Conservation (phyloP, 108 stramenopile species). For the Seminavis robusta region DNA sequence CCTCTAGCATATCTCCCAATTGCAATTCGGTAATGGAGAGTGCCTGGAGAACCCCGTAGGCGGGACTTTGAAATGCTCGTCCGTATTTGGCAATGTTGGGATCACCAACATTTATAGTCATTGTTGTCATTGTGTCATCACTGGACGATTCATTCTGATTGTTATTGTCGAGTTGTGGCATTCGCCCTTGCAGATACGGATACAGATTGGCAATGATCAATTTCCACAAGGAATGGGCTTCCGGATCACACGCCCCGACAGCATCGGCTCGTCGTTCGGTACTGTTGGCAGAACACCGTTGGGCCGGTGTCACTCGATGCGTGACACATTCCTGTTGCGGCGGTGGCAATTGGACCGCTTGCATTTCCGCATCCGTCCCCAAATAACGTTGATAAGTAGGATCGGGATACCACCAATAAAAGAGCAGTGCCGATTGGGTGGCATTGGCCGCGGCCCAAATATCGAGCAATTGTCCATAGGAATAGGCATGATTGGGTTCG, state of each 20-base stretch:
- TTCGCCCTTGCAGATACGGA: too few species aligned
- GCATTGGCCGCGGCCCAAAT: constrained; percentile 17
- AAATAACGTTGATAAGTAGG: constrained; percentile 7
- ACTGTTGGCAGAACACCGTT: constrained; percentile 6
- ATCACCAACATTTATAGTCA: background rate
- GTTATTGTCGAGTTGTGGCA: too few species aligned
- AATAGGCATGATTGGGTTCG: constrained; percentile 3
- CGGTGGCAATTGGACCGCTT: constrained; percentile 10
- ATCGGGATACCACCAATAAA: constrained; percentile 25
- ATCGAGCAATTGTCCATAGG: background rate
- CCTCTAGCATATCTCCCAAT: background rate
- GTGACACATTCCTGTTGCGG: constrained; percentile 16
- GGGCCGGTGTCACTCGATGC: background rate
- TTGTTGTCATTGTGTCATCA: too few species aligned
- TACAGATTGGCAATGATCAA: constrained; percentile 1
- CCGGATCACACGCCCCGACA: constrained; percentile 23
- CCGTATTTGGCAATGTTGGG: background rate
- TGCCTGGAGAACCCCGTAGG: background rate
- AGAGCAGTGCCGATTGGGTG: constrained; percentile 7
- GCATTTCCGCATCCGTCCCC: constrained; percentile 31
- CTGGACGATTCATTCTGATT: too few species aligned
- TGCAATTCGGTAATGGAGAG: constrained; percentile 1
- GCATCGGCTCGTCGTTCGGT: constrained; percentile 11
- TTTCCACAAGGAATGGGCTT: constrained; percentile 1
- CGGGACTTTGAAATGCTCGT: constrained; percentile 4